These are phyloP conservation scores for Hericium alpestre DNA, from an alignment of 768 basidiomycete genomes.

Conservation along the genomic window DNA sequence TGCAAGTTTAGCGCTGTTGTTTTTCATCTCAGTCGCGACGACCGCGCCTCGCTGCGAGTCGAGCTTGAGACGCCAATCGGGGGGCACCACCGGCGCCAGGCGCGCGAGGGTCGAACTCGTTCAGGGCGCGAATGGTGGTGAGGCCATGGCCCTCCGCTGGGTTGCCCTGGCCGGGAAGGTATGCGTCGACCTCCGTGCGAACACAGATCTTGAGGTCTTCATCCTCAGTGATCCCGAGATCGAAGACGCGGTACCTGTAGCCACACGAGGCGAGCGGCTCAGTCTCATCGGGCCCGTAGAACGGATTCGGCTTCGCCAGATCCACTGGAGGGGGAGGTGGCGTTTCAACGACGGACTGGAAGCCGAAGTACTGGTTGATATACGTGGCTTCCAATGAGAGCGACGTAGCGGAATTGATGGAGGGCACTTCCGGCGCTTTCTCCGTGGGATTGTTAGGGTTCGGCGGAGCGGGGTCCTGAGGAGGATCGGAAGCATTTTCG, in stretches of 20 bases:
- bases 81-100: slow-evolving; percentile 88
- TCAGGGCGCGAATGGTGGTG: slow-evolving; percentile 87
- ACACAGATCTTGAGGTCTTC: slow-evolving; percentile 88
- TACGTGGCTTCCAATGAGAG: slow-evolving; percentile 96
- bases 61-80: slow-evolving; percentile 97
- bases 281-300: slow-evolving; percentile 87
- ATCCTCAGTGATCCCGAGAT: slow-evolving; percentile 81
- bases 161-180: slow-evolving; percentile 48
- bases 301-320: slow-evolving; percentile 85
- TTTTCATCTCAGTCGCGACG: slow-evolving; percentile 99
- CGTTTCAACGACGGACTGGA: slow-evolving; percentile 83
- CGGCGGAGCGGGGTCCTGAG: slow-evolving; percentile 68
- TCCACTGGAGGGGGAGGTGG: slow-evolving; percentile 53
- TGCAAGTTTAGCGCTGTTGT: slow-evolving; percentile 95
- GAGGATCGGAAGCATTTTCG: slow-evolving; percentile 94
- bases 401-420: slow-evolving; percentile 88
- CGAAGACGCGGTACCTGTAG: slow-evolving; percentile 92
- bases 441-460: slow-evolving; percentile 72
- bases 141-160: slow-evolving; percentile 64
- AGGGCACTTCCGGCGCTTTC: slow-evolving; percentile 63
- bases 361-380: slow-evolving; percentile 97
- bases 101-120: slow-evolving; percentile 90
- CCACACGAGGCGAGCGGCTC: slow-evolving; percentile 94
- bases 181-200: slow-evolving; percentile 94
- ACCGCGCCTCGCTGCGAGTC: slow-evolving; percentile 96